Evolutionary conservation across 2,329 filamentous ascomycete genomes (phyloP), one percentile per base, ranked within the genome.

Genomic region (Phialocephala subalpina): DNA sequence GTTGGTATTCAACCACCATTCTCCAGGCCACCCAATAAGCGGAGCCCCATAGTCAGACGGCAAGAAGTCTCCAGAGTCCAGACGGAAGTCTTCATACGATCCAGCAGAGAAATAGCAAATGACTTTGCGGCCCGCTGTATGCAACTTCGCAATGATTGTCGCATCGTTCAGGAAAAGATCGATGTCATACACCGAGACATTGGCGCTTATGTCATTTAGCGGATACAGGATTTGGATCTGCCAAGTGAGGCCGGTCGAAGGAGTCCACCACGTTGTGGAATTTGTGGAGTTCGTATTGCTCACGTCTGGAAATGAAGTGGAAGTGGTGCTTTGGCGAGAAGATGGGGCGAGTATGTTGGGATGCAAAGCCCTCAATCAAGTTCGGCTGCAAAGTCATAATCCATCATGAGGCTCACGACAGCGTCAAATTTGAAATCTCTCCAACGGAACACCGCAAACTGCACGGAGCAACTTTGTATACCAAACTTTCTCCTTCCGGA

Each of bases 21-120:
- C 91, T 40, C 84, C 86, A 0, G 81, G 81, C 90, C 90, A 93
- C 4, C 86, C 89, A 12, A 86, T 81, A 2, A 92, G 78, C 3
- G 77, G 76, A 2, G 83, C 82, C 22, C 88, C 90, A 55, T 87
- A 75, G 69, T 92, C 90, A 0, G 77, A 75, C 1, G 80, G 66
- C 8, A 79, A 73, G 73, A 92, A 92, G 5, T 84, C 73, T 69
- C 38, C 75, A 1, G 58, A 25, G 74, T 93, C 90, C 0, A 82
- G 77, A 2, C 90, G 83, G 79, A 83, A 86, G 60, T 86, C 74
- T 76, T 93, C 91, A 72, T 85, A 92, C 9, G 86, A 89, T 1
- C 91, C 90, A 0, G 89, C 89, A 59, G 87, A 90, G 79, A 93
- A 93, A 78, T 93, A 93, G 80, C 90, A 93, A 63, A 93, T 88